Percentiles rank a stretch among this genome's conserved stretches.
Evolutionary conservation across 129 eudicot species (phyloP).

Genomic region (Centaurea solstitialis): DNA sequence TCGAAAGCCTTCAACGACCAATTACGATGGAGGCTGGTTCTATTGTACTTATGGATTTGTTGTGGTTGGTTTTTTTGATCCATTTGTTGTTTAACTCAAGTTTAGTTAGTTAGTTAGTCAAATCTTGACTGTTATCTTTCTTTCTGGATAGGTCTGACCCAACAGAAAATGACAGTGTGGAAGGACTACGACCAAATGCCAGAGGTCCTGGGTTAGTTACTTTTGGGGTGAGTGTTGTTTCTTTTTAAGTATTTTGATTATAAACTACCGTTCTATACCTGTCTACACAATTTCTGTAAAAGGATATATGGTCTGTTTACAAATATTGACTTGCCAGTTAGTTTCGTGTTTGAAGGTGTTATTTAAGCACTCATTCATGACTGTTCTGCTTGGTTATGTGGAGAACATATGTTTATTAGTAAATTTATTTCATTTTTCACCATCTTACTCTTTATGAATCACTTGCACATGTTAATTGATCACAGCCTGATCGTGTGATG

Average conservation of each 20-base stretch:
- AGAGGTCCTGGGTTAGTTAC: conserved; percentile 99
- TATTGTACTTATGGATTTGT: conserved; percentile 92
- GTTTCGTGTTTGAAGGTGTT: neutral
- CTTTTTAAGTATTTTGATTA: neutral
- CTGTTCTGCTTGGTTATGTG: neutral
- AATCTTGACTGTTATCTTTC: conserved; percentile 5
- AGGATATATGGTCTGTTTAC: neutral
- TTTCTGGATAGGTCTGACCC: conserved; percentile 85
- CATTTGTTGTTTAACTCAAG: neutral
- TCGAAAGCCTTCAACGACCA: conserved; percentile 92
- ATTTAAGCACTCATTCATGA: neutral
- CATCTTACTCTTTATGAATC: neutral
- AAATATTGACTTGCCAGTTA: neutral
- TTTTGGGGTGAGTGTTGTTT: conserved; percentile 81
- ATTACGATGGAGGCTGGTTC: conserved; percentile 99
- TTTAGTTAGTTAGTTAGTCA: neutral
- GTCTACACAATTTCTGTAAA: neutral
- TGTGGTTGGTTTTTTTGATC: conserved; percentile 61
- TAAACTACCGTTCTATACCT: neutral
- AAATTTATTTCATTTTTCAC: neutral
- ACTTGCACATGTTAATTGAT: neutral
- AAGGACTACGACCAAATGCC: conserved; percentile 98
- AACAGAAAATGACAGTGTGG: conserved; percentile 96
- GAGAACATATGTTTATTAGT: neutral
- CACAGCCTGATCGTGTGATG: conserved; percentile 98